These are phyloP conservation scores for Jaenimonas drosophilae DNA, from an alignment of 208 protist species.

Conservation along the genomic window DNA sequence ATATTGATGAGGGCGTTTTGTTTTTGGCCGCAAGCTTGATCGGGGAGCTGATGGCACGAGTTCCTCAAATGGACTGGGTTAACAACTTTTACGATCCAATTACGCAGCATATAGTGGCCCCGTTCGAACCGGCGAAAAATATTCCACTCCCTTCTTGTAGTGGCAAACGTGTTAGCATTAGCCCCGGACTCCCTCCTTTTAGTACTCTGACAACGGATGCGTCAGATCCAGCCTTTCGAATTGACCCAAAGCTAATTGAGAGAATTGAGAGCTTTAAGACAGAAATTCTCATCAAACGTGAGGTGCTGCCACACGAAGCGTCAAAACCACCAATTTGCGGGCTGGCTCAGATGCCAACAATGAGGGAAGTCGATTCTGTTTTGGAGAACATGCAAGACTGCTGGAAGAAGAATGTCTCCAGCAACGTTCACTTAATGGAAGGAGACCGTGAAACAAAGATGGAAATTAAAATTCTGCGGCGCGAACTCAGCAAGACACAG, in stretches of 20 bases:
- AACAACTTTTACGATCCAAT: conserved; percentile 75
- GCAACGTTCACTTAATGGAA: conserved; percentile 48
- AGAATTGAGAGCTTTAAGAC: conserved; percentile 24
- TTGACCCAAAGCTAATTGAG: conserved; percentile 8
- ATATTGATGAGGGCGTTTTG: conserved; percentile 45
- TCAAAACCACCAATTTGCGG: conserved; percentile 27
- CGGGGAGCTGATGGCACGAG: conserved; percentile 61
- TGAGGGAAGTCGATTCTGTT: conserved; percentile 68
- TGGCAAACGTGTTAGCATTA: background rate
- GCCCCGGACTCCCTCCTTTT: background rate
- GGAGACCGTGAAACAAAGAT: conserved; percentile 34
- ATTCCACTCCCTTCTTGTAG: conserved; percentile 5
- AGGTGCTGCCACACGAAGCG: conserved; percentile 19
- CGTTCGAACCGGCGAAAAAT: conserved; percentile 42
- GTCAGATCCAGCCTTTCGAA: background rate
- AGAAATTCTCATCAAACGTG: conserved; percentile 41
- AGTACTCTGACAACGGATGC: background rate
- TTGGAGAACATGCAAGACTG: conserved; percentile 78
- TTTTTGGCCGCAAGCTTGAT: conserved; percentile 51
- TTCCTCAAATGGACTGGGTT: conserved; percentile 66
- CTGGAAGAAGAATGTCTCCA: conserved; percentile 56
- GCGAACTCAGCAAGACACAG: conserved; percentile 31
- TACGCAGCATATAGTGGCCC: conserved; percentile 76
- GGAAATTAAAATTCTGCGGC: conserved; percentile 40
- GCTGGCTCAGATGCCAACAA: conserved; percentile 34